Conservation (phyloP, 768 basidiomycete genomes). For the Naganishia randhawae region DNA sequence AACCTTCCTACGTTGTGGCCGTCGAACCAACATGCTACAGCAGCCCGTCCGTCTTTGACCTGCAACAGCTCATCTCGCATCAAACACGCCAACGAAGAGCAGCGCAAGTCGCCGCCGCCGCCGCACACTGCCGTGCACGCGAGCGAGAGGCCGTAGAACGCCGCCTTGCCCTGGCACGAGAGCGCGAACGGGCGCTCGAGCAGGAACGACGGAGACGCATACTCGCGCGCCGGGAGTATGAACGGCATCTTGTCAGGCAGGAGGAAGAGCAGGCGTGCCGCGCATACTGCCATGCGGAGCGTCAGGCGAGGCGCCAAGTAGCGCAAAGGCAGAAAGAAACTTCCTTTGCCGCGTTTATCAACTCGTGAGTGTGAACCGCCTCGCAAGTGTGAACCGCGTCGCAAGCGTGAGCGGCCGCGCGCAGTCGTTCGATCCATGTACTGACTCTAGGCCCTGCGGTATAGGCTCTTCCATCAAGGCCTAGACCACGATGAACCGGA, state of each 20-base stretch:
- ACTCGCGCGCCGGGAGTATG: slow-evolving; percentile 15
- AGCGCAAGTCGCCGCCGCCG: background rate
- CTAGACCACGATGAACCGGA: background rate
- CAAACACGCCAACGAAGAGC: background rate
- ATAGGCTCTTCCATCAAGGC: too few species aligned
- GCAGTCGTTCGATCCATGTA: too few species aligned
- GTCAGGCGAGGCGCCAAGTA: background rate
- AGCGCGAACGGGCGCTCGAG: background rate
- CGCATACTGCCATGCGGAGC: background rate
- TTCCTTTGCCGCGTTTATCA: background rate
- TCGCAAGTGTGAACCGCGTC: too few species aligned
- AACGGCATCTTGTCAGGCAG: background rate
- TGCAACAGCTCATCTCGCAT: background rate
- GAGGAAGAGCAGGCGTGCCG: background rate
- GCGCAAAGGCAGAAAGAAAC: background rate
- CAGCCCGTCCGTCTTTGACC: background rate
- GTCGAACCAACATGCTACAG: background rate
- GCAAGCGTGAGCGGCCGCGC: too few species aligned
- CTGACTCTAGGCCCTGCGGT: too few species aligned
- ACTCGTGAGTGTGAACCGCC: background rate
- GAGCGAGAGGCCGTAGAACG: slow-evolving; percentile 1
- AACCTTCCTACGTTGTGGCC: background rate
- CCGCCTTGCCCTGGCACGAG: background rate
- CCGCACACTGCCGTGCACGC: background rate
- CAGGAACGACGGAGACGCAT: background rate